Base-by-base conservation (phyloP, 2,329 filamentous ascomycete genomes). In the Phaeosphaeria sp. region DNA sequence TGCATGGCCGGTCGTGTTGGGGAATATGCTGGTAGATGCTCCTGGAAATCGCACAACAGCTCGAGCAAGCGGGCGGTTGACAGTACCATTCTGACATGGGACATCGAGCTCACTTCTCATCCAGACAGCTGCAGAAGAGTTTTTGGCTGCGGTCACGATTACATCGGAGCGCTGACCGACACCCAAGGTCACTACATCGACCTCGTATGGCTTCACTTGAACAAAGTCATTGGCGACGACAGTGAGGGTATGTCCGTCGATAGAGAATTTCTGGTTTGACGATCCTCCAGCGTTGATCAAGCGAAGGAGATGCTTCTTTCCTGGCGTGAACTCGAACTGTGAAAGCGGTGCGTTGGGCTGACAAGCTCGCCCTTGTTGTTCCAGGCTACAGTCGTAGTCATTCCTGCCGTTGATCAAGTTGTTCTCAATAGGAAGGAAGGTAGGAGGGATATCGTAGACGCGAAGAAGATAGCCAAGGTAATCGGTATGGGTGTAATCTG, bases 251-350 rank as follows among this genome's bases (percentile, higher is more conserved):
- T 79, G 77, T 27, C 66, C 63, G 52, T 79, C 77, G 27, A 64
- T 56, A 7, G 56, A 58, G 48, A 64, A 59, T 11, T 56, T 23
- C 13, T 56, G 46, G 30, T 43, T 46, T 1, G 55, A 51, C 17
- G 53, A 54, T 9, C 50, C 60, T 22, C 56, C 59, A 6, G 80
- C 64, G 72, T 88, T 88, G 68, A 87, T 79, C 50, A 88, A 77
- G 1, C 85, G 81, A 5, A 84, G 76, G 4, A 83, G 82, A 67
- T 88, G 82, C 6, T 71, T 80, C 71, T 78, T 81, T 54, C 82
- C 81, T 1, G 75, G 81, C 3, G 39, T 52, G 41, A 69, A 58
- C 2, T 73, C 72, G 48, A 49, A 30, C 13, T 43, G 17, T 3
- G 30, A 42, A 10, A 18, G 18, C 2, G 23, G 23, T 41, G 27